These are phyloP conservation scores for Sergeia podlipaevii DNA, from an alignment of 208 protist genomes.

Conservation along the genomic window DNA sequence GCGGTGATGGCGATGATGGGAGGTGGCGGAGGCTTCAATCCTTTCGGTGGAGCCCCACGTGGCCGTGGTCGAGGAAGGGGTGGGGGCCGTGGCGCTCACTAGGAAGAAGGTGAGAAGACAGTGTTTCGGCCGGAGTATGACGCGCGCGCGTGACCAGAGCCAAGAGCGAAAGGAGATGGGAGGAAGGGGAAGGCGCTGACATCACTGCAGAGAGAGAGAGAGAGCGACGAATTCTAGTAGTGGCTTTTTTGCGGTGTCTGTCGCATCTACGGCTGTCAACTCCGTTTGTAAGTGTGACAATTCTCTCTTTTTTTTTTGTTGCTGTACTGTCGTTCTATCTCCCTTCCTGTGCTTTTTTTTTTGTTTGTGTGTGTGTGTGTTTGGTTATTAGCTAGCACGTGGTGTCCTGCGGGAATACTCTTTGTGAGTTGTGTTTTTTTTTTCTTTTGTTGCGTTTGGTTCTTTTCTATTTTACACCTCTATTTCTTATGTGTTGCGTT, in stretches of 20 bases:
- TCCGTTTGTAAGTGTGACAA: not conserved
- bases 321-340: not conserved
- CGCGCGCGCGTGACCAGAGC: too few relatives aligned
- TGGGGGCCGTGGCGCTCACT: slow-evolving; percentile 27
- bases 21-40: slow-evolving; percentile 51
- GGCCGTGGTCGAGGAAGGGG: slow-evolving; percentile 34
- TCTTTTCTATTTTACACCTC: not conserved
- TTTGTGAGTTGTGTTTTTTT: slow-evolving; percentile 6
- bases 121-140: too few relatives aligned
- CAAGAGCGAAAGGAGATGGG: too few relatives aligned
- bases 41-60: slow-evolving; percentile 30
- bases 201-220: too few relatives aligned
- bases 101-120: not conserved
- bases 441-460: slow-evolving; percentile 11
- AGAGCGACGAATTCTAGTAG: too few relatives aligned
- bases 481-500: too few relatives aligned
- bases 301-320: not conserved
- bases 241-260: too few relatives aligned
- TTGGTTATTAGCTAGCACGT: slow-evolving; percentile 1
- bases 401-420: too few relatives aligned
- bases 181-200: too few relatives aligned
- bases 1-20: slow-evolving; percentile 88
- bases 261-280: too few relatives aligned
- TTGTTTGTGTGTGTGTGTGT: not conserved
- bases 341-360: slow-evolving; percentile 5